Conservation (phyloP, 805 yeast species). For the Saccharomycopsis oosterbeekiorum region DNA sequence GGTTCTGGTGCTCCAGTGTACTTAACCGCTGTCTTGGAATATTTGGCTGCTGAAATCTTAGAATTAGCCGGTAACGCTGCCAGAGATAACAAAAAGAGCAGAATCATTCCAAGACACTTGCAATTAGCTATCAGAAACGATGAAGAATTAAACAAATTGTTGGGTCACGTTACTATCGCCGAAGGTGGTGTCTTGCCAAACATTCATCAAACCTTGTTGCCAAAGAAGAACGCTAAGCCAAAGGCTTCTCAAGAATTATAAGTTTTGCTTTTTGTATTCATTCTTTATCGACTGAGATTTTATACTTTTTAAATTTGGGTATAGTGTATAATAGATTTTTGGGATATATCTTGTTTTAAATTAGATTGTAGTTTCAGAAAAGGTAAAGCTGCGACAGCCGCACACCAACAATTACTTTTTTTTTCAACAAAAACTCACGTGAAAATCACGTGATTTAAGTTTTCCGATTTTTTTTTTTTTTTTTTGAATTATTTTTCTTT, state of each 20-base stretch:
- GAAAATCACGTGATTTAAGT: no score
- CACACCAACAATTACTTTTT: no score
- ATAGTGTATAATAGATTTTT: constrained; percentile 7
- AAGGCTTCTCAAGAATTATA: constrained; percentile 59
- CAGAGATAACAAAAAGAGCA: constrained; percentile 97
- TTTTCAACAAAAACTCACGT: no score
- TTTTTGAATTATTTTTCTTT: no score
- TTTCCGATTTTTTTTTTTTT: no score
- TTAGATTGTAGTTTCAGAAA: neutral
- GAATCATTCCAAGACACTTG: constrained; percentile 98
- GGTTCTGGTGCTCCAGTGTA: constrained; percentile 99
- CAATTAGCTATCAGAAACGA: constrained; percentile 98
- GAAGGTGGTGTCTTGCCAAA: constrained; percentile 99
- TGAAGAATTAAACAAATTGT: constrained; percentile 93
- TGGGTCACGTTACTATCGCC: constrained; percentile 90
- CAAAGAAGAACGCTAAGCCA: constrained; percentile 59
- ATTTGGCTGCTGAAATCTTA: constrained; percentile 94
- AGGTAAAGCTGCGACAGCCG: no score
- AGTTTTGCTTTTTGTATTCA: constrained; percentile 14
- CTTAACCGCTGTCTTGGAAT: constrained; percentile 93
- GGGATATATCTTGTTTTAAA: constrained; percentile 1
- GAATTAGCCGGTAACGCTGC: constrained; percentile 99
- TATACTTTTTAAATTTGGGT: neutral
- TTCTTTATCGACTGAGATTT: neutral
- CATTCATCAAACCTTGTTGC: constrained; percentile 87